Base-by-base conservation (phyloP, 352 stramenopile genomes). In the Elongisporangium prolatum region DNA sequence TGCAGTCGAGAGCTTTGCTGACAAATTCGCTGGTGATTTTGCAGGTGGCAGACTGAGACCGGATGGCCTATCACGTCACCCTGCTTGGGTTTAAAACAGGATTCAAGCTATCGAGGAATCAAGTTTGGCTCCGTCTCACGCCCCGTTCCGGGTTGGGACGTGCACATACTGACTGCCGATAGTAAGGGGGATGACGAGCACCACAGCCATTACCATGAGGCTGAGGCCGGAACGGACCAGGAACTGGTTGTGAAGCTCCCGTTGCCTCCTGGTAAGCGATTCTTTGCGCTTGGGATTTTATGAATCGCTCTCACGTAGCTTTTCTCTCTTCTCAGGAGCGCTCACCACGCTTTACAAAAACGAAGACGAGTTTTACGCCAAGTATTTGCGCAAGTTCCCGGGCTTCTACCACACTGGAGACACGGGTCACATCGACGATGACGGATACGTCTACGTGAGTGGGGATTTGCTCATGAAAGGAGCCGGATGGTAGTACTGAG, bases 321-420 rank as follows among this genome's bases (percentile, higher is more conserved):
- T 9, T 51, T 10, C 22, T 44, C 17, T 21, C 52, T 24, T 11
- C 8, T 18, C 40, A 81, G 75, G 75, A 21, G 78, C 80, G 24
- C 65, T 97, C 25, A 85, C 72, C 10, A 95, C 87, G 5, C 59
- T 97, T 14, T 90, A 92, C 69, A 91, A 95, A 54, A 88, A 93
- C 57, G 72, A 93, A 11, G 79, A 87, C n/a, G 72, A 93, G 48
- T 97, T 86, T 57, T 63, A 92, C 34, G 67, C 68, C 22, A 87
- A 82, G 52, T 97, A 97, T 65, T 77, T 97, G 44, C 72, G 75
- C 34, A 78, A 84, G 38, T 89, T 89, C 63, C 78, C 86, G 2
- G 91, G 91, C 8, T 97, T 95, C 61, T 98, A 97, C 61, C 74
- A 89, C 61, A 96, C 88, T 8, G 89, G 87, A 25, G 91, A 98